Conservation (phyloP, 129 eudicot genomes). For the Tagetes erecta region DNA sequence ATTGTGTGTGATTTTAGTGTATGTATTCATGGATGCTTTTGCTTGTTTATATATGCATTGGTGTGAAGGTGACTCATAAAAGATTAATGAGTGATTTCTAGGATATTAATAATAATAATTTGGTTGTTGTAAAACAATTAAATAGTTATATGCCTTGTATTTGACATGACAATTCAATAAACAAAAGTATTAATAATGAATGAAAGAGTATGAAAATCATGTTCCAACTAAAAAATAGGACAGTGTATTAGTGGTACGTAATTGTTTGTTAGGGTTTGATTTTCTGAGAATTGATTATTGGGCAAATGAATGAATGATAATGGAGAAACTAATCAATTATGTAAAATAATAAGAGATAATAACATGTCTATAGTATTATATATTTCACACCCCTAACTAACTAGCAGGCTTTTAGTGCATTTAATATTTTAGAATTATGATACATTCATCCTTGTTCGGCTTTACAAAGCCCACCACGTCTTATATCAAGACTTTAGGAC, state of each 20-base stretch:
- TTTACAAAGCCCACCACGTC: not conserved
- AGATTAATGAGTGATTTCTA: not conserved
- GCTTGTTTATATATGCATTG: not conserved
- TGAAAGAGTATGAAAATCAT: not conserved
- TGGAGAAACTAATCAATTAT: not conserved
- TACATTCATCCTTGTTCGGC: not conserved
- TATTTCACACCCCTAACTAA: not conserved
- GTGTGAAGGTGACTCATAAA: not conserved
- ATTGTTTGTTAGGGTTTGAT: not conserved
- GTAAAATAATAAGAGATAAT: not conserved
- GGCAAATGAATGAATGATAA: conserved; percentile 1
- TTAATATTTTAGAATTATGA: too few species aligned
- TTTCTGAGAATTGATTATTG: not conserved
- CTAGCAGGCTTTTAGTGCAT: not conserved
- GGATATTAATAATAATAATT: too few species aligned
- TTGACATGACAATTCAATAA: not conserved
- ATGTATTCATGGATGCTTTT: too few species aligned
- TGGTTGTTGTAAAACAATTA: too few species aligned
- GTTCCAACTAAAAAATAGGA: not conserved
- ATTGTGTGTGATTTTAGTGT: not conserved
- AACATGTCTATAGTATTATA: not conserved
- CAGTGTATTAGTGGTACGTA: not conserved
- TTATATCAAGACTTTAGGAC: not conserved
- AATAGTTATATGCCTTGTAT: not conserved
- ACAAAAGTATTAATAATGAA: too few species aligned